phyloP scores from a whole-genome alignment of 495 filamentous ascomycete species.

The Penicillium atrosanguineum region DNA sequence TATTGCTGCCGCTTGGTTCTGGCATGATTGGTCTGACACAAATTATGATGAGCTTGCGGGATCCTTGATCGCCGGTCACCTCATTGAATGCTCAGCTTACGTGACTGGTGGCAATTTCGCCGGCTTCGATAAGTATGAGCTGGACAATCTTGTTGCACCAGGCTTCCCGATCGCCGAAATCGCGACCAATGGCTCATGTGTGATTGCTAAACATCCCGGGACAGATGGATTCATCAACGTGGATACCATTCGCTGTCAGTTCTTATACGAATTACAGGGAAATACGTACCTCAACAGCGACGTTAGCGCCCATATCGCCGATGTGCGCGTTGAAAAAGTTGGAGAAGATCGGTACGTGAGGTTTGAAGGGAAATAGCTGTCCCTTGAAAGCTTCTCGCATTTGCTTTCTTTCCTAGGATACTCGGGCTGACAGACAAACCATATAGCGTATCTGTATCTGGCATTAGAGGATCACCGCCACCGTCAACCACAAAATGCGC shows the following conservation, averaged over 20 bases:
- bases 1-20: conserved; percentile 48
- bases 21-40: conserved; percentile 39
- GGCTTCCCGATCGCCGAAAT: conserved; percentile 42
- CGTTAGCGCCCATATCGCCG: conserved; percentile 46
- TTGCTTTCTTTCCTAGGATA: too few relatives aligned
- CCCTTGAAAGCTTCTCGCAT: too few relatives aligned
- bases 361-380: too few relatives aligned
- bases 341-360: conserved; percentile 1
- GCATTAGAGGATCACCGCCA: conserved; percentile 36
- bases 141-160: conserved; percentile 33
- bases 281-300: conserved; percentile 51
- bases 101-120: conserved; percentile 53
- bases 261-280: conserved; percentile 59
- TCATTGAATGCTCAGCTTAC: conserved; percentile 53
- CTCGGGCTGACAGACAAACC: too few relatives aligned
- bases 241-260: conserved; percentile 49
- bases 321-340: conserved; percentile 35
- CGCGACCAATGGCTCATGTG: conserved; percentile 23
- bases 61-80: conserved; percentile 46
- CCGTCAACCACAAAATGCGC: conserved; percentile 56
- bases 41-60: conserved; percentile 44
- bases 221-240: conserved; percentile 25
- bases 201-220: conserved; percentile 26
- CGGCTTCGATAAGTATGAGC: conserved; percentile 39
- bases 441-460: too few relatives aligned